phyloP scores from a whole-genome alignment of 2,329 filamentous ascomycete genomes.

The Calonectria hawksworthii region DNA sequence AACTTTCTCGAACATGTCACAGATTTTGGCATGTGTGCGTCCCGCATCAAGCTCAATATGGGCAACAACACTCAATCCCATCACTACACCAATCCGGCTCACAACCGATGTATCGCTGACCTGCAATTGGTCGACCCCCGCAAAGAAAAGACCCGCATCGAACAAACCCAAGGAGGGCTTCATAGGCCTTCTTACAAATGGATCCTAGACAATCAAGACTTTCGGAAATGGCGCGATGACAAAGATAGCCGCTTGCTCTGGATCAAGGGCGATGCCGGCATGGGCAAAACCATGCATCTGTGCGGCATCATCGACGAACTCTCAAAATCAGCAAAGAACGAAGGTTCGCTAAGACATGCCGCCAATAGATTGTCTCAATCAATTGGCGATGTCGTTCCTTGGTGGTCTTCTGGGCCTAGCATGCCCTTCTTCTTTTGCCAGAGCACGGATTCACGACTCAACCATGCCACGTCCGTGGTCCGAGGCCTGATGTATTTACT shows the following conservation, averaged over 20 bases:
- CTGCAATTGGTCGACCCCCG: not conserved
- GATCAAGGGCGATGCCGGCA: not conserved
- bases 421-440: constrained; percentile 10
- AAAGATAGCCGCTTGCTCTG: not conserved
- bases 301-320: constrained; percentile 5
- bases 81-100: not conserved
- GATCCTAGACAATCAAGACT: not conserved
- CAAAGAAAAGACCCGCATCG: not conserved
- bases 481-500: constrained; percentile 1
- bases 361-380: not conserved
- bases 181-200: not conserved
- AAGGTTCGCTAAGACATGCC: not conserved
- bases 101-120: not conserved
- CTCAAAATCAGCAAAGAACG: not conserved
- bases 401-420: not conserved
- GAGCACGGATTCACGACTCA: not conserved
- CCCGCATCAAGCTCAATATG: not conserved
- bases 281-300: constrained; percentile 6
- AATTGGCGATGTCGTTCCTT: not conserved
- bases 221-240: not conserved
- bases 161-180: not conserved
- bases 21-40: not conserved
- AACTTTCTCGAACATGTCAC: not conserved
- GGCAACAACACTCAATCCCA: not conserved
- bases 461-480: not conserved